Percentiles rank a stretch among this genome's conserved stretches.
These are phyloP conservation scores for Podila clonocystis DNA, from an alignment of 192 early-diverging fungal genomes.

Conservation along the genomic window DNA sequence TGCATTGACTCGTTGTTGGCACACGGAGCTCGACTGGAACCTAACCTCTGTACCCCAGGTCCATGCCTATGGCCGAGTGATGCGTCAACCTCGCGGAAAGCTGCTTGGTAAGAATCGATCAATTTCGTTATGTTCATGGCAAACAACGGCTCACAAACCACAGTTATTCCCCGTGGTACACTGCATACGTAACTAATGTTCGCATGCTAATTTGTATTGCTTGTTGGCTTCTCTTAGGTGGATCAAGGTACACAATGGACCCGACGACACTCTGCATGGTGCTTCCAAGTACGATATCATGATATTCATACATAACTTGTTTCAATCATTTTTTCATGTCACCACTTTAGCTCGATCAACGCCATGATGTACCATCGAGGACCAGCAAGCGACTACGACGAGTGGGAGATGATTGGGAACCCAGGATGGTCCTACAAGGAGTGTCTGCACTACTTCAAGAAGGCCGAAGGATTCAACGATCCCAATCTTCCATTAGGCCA, in stretches of 20 bases:
- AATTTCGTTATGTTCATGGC: not conserved
- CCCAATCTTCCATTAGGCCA: conserved; percentile 26
- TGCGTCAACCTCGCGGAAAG: conserved; percentile 35
- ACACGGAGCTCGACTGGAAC: conserved; percentile 28
- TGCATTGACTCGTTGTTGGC: not conserved
- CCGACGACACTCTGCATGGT: too few relatives aligned
- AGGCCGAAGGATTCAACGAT: conserved; percentile 31
- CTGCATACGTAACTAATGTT: too few relatives aligned
- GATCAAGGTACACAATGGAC: conserved; percentile 1
- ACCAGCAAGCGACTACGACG: conserved; percentile 40
- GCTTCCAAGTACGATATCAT: too few relatives aligned
- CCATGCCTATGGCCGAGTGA: conserved; percentile 23
- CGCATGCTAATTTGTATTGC: too few relatives aligned
- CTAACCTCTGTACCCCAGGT: conserved; percentile 24
- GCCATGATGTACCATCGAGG: conserved; percentile 55
- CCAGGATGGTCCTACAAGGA: conserved; percentile 47
- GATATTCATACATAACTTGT: not conserved
- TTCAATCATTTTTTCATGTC: not conserved
- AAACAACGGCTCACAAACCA: not conserved
- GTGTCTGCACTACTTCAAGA: conserved; percentile 33
- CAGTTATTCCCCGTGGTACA: too few relatives aligned
- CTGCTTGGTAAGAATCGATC: conserved; percentile 14
- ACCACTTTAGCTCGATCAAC: conserved; percentile 35
- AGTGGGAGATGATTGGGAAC: conserved; percentile 38
- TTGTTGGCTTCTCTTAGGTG: not conserved